phyloP scores from a whole-genome alignment of 805 yeast species.

The Candida vaughaniae region DNA sequence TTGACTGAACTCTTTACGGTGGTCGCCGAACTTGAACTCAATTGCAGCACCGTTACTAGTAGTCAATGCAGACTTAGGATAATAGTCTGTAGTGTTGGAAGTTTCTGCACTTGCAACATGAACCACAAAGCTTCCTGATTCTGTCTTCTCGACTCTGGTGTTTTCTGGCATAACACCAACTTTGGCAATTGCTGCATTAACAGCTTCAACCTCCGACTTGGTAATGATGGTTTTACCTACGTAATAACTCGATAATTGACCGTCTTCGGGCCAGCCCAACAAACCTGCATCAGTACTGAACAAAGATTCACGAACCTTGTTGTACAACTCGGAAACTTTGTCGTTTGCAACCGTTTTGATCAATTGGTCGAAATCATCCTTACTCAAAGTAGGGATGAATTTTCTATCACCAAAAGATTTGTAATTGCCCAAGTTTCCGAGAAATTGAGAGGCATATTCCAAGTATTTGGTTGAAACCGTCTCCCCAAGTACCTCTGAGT shows the following conservation, averaged over 20 bases:
- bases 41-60: slow-evolving; percentile 36
- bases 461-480: slow-evolving; percentile 45
- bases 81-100: slow-evolving; percentile 50
- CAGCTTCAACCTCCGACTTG: slow-evolving; percentile 60
- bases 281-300: slow-evolving; percentile 49
- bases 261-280: slow-evolving; percentile 76
- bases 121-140: slow-evolving; percentile 50
- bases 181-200: slow-evolving; percentile 64
- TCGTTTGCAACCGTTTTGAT: slow-evolving; percentile 43
- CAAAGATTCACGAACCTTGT: slow-evolving; percentile 46
- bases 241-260: slow-evolving; percentile 76
- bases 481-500: slow-evolving; percentile 32
- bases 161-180: slow-evolving; percentile 74
- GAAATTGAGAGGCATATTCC: slow-evolving; percentile 74
- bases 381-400: slow-evolving; percentile 65
- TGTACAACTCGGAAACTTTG: slow-evolving; percentile 33
- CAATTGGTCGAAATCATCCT: slow-evolving; percentile 45
- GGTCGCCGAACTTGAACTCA: slow-evolving; percentile 74
- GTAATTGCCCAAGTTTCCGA: slow-evolving; percentile 73
- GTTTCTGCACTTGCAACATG: slow-evolving; percentile 64
- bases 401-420: slow-evolving; percentile 89
- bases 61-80: slow-evolving; percentile 45
- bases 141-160: slow-evolving; percentile 64
- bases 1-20: slow-evolving; percentile 57
- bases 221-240: slow-evolving; percentile 45